phyloP scores from a whole-genome alignment of 192 early-diverging fungal species.

The Phlyctochytrium arcticum region DNA sequence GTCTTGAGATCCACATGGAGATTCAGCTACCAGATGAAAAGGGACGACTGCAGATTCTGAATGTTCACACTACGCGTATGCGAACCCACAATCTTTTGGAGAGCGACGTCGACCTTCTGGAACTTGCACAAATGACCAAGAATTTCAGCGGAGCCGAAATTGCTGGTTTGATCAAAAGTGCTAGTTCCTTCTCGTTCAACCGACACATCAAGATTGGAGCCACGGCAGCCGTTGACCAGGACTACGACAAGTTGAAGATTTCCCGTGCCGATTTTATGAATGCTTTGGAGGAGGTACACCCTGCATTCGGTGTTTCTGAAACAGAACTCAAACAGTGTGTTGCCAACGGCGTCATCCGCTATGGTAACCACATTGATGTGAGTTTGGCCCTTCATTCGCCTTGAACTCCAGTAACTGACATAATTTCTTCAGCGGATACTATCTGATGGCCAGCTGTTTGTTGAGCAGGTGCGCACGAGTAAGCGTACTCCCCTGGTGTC shows the following conservation, averaged over 20 bases:
- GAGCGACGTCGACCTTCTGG: slow-evolving; percentile 73
- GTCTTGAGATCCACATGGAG: slow-evolving; percentile 97
- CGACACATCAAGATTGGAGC: slow-evolving; percentile 91
- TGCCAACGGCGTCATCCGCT: slow-evolving; percentile 83
- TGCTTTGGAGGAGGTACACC: slow-evolving; percentile 87
- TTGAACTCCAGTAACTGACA: neutral
- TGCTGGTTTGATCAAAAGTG: slow-evolving; percentile 80
- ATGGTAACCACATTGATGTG: slow-evolving; percentile 54
- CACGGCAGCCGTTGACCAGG: slow-evolving; percentile 71
- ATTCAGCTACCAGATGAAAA: slow-evolving; percentile 89
- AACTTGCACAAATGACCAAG: slow-evolving; percentile 85
- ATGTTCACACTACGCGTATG: slow-evolving; percentile 90
- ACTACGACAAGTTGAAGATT: slow-evolving; percentile 88
- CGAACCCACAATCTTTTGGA: slow-evolving; percentile 73
- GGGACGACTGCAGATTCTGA: slow-evolving; percentile 90
- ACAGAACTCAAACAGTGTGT: slow-evolving; percentile 83
- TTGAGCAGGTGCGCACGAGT: slow-evolving; percentile 70
- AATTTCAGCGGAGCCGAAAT: slow-evolving; percentile 99
- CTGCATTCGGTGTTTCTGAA: slow-evolving; percentile 92
- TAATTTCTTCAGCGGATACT: slow-evolving; percentile 45
- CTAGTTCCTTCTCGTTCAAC: slow-evolving; percentile 93
- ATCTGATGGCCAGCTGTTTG: slow-evolving; percentile 48
- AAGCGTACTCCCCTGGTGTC: slow-evolving; percentile 86
- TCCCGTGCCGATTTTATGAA: slow-evolving; percentile 78
- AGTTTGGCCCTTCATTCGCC: slow-evolving; percentile 13